These are phyloP conservation scores for Microstegium vimineum DNA, from an alignment of 176 grass and related monocot genomes.

Conservation along the genomic window DNA sequence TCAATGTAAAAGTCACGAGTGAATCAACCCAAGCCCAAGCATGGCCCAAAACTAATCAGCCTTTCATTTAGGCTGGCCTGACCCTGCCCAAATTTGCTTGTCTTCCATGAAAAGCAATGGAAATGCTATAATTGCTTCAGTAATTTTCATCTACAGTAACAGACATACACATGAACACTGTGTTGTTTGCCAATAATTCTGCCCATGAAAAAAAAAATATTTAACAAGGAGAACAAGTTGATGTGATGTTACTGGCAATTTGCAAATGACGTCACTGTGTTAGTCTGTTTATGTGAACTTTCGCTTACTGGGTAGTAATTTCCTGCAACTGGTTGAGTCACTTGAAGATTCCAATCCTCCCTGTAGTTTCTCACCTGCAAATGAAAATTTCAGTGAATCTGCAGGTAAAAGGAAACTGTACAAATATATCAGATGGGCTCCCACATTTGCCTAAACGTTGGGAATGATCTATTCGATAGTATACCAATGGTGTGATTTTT, in stretches of 20 bases:
- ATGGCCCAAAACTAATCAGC: no score
- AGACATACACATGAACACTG: not conserved
- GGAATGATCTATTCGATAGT: not conserved
- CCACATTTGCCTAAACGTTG: not conserved
- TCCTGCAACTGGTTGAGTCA: slow-evolving; percentile 83
- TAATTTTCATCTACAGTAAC: not conserved
- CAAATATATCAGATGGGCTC: not conserved
- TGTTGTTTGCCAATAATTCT: not conserved
- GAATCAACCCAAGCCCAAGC: no score
- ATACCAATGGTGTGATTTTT: not conserved
- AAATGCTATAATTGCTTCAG: not conserved
- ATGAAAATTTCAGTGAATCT: slow-evolving; percentile 26
- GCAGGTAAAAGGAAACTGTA: not conserved
- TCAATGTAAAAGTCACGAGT: no score
- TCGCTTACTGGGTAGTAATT: slow-evolving; percentile 86
- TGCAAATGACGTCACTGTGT: not conserved
- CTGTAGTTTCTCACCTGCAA: slow-evolving; percentile 79
- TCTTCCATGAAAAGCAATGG: not conserved
- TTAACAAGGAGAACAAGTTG: not conserved
- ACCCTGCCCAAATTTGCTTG: no score
- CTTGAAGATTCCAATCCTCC: slow-evolving; percentile 80
- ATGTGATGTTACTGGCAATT: not conserved
- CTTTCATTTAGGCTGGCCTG: no score
- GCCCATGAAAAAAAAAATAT: not conserved
- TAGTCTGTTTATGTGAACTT: not conserved